Percentiles rank a stretch among this genome's conserved stretches.
Evolutionary conservation across 345 rosid genomes (phyloP).

Genomic region (Ceriops zippeliana): DNA sequence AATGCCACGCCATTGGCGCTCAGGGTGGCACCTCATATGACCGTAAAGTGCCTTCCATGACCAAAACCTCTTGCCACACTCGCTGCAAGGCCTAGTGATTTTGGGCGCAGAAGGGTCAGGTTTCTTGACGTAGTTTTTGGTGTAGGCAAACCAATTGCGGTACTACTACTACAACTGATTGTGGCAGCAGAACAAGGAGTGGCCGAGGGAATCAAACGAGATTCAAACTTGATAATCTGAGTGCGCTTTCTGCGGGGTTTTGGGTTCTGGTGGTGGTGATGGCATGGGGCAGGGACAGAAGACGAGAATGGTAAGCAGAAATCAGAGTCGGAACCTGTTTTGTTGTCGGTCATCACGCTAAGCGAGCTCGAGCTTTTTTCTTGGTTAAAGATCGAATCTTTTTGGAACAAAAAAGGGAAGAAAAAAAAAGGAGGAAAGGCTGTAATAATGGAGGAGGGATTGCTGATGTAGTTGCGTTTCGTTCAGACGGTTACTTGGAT

Average conservation of each 20-base stretch:
- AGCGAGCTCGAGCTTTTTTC: neutral
- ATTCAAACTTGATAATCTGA: conserved; percentile 16
- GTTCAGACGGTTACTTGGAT: neutral
- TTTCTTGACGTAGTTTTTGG: conserved; percentile 44
- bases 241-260: conserved; percentile 50
- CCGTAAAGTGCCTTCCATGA: conserved; percentile 68
- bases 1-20: conserved; percentile 58
- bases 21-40: conserved; percentile 88
- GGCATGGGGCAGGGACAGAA: conserved; percentile 19
- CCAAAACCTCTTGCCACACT: conserved; percentile 89
- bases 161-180: neutral
- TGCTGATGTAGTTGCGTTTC: conserved; percentile 13
- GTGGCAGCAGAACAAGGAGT: conserved; percentile 1
- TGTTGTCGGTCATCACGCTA: conserved; percentile 8
- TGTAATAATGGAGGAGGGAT: conserved; percentile 1
- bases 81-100: conserved; percentile 75
- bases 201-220: conserved; percentile 3
- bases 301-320: conserved; percentile 27
- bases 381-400: neutral
- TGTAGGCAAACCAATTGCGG: conserved; percentile 14
- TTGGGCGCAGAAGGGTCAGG: conserved; percentile 73
- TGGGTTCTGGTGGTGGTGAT: conserved; percentile 2
- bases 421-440: neutral
- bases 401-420: neutral
- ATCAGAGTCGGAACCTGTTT: conserved; percentile 6